phyloP scores from a whole-genome alignment of 1,284 basidiomycete genomes.

The Inonotus obliquus region DNA sequence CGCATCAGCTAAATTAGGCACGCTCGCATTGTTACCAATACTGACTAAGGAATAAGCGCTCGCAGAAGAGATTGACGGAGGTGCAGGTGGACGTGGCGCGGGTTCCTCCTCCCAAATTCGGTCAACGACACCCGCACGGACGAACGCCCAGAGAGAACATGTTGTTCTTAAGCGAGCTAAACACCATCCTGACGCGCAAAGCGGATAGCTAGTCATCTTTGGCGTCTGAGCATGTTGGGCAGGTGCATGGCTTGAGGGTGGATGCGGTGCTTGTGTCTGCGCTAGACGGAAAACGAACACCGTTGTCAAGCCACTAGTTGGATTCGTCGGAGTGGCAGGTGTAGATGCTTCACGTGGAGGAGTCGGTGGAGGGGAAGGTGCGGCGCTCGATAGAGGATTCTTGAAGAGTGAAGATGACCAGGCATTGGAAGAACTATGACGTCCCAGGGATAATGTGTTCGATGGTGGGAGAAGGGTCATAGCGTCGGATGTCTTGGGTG shows the following conservation, averaged over 20 bases:
- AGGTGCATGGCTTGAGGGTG: neutral
- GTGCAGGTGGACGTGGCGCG: slow-evolving; percentile 27
- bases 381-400: slow-evolving; percentile 34
- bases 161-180: slow-evolving; percentile 76
- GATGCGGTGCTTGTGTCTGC: slow-evolving; percentile 21
- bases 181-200: slow-evolving; percentile 78
- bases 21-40: slow-evolving; percentile 9
- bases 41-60: slow-evolving; percentile 22
- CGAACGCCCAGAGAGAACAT: slow-evolving; percentile 88
- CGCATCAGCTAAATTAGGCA: slow-evolving; percentile 12
- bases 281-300: slow-evolving; percentile 61
- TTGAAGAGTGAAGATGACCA: slow-evolving; percentile 59
- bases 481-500: slow-evolving; percentile 14
- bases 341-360: slow-evolving; percentile 25
- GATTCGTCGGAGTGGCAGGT: slow-evolving; percentile 15
- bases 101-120: slow-evolving; percentile 83
- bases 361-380: slow-evolving; percentile 26
- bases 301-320: slow-evolving; percentile 29
- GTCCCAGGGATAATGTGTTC: slow-evolving; percentile 21
- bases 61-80: slow-evolving; percentile 12
- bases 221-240: slow-evolving; percentile 21
- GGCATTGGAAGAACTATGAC: slow-evolving; percentile 28
- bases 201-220: slow-evolving; percentile 50
- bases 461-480: slow-evolving; percentile 16
- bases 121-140: slow-evolving; percentile 77